These are phyloP conservation scores for Aspergillus floridensis DNA, from an alignment of 2,329 filamentous ascomycete genomes.

Conservation along the genomic window DNA sequence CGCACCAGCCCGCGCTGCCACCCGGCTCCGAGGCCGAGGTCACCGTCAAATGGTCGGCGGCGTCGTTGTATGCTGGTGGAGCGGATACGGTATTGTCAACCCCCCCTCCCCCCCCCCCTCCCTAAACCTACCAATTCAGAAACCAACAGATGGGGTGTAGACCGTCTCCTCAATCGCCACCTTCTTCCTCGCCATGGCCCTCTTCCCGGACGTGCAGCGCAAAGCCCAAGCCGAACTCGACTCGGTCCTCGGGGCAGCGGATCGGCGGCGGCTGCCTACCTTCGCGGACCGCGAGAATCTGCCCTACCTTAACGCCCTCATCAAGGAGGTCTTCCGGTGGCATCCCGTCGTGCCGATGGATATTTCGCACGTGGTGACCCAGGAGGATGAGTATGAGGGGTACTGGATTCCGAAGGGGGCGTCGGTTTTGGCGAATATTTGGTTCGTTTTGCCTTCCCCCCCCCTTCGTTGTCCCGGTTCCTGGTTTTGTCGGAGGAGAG, in stretches of 20 bases:
- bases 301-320: slow-evolving; percentile 33
- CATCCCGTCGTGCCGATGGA: slow-evolving; percentile 27
- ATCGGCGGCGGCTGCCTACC: slow-evolving; percentile 14
- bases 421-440: slow-evolving; percentile 36
- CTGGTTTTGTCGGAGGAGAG: background rate
- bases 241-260: slow-evolving; percentile 8
- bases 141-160: too few relatives aligned
- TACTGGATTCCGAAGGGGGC: slow-evolving; percentile 37
- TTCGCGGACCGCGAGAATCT: slow-evolving; percentile 22
- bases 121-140: too few relatives aligned
- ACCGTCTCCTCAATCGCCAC: slow-evolving; percentile 16
- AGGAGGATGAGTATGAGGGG: slow-evolving; percentile 25
- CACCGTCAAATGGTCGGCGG: slow-evolving; percentile 33
- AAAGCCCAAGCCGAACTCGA: slow-evolving; percentile 21
- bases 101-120: too few relatives aligned
- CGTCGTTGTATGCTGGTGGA: slow-evolving; percentile 44
- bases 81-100: slow-evolving; percentile 36
- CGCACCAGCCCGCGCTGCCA: slow-evolving; percentile 23
- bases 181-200: slow-evolving; percentile 21
- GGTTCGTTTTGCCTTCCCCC: slow-evolving; percentile 24
- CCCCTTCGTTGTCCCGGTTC: too few relatives aligned
- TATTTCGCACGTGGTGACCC: slow-evolving; percentile 24
- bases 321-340: slow-evolving; percentile 37
- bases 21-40: slow-evolving; percentile 31
- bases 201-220: slow-evolving; percentile 16